Base-by-base conservation (phyloP, 2,329 filamentous ascomycete genomes). In the Claviceps fusiformis region DNA sequence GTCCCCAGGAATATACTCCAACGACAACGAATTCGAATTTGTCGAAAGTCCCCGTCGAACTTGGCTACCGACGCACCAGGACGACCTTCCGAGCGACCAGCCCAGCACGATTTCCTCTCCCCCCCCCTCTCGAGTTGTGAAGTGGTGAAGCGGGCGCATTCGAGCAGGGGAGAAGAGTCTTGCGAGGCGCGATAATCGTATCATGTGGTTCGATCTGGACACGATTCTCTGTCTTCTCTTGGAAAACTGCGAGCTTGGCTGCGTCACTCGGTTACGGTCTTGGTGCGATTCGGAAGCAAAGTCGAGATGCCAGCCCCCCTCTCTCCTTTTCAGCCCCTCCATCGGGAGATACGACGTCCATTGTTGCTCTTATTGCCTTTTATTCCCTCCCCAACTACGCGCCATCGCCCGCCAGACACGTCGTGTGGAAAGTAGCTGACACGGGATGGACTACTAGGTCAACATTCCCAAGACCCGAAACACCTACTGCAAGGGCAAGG, bases 391-490 rank as follows among this genome's bases (percentile, higher is more conserved):
- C 0, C 19, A 19, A 1, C 29, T 9, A 3, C 17, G 45, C 45
- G 5, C 27, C 24, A 5, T 13, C 35, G 11, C 45, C 45, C 11
- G 9, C 35, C 3, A 41, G 9, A 43, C 17, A 6, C 49, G 33
- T 49, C 35, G 13, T 31, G 35, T 35, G 44, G 8, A 15, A n/a
- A 55, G 53, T 29, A 50, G 54, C 56, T 57, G 54, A 57, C 56
- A 39, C 35, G 54, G 37, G 29, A 33, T 11, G 19, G 33, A 51
- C 47, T 24, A 50, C 43, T 65, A 92, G 91, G 90, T 95, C 82
- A 95, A 95, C 88, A 87, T 95, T 80, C 90, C 91, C 72, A 95
- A 95, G 83, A 95, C 90, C 75, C 85, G 90, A 74, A 87, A 89
- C 80, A 95, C 91, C 76, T 95, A 90, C 81, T 95, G 89, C 89